Percentiles rank a stretch among this genome's conserved stretches.
These are phyloP conservation scores for Spatholobus suberectus DNA, from an alignment of 306 rosid species.

Conservation along the genomic window DNA sequence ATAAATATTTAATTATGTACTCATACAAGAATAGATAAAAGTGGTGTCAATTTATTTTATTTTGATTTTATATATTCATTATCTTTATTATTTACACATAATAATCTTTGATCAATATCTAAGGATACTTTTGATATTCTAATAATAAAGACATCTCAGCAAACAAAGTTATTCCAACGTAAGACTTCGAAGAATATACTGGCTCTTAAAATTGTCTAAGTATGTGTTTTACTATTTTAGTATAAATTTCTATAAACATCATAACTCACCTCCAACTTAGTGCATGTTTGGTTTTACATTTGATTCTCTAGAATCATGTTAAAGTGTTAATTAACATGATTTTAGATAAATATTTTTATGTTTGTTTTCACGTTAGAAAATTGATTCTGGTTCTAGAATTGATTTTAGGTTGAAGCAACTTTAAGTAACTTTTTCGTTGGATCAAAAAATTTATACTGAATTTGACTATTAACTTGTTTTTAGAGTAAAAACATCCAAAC, in stretches of 20 bases:
- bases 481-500: too few relatives aligned
- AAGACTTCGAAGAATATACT: background rate
- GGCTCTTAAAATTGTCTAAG: background rate
- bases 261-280: background rate
- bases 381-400: too few relatives aligned
- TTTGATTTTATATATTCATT: background rate
- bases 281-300: too few relatives aligned
- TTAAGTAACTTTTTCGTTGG: too few relatives aligned
- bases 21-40: background rate
- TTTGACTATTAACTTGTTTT: too few relatives aligned
- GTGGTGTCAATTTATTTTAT: background rate
- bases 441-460: too few relatives aligned
- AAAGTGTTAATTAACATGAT: too few relatives aligned
- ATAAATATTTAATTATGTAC: too few relatives aligned
- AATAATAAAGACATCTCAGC: background rate
- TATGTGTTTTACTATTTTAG: background rate
- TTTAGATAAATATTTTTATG: too few relatives aligned
- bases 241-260: background rate
- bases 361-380: too few relatives aligned
- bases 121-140: background rate
- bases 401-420: too few relatives aligned
- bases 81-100: background rate
- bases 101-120: background rate
- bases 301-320: too few relatives aligned
- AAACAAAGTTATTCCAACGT: background rate